Base-by-base conservation (phyloP, 2,329 filamentous ascomycete genomes). In the Penicillium sp. region DNA sequence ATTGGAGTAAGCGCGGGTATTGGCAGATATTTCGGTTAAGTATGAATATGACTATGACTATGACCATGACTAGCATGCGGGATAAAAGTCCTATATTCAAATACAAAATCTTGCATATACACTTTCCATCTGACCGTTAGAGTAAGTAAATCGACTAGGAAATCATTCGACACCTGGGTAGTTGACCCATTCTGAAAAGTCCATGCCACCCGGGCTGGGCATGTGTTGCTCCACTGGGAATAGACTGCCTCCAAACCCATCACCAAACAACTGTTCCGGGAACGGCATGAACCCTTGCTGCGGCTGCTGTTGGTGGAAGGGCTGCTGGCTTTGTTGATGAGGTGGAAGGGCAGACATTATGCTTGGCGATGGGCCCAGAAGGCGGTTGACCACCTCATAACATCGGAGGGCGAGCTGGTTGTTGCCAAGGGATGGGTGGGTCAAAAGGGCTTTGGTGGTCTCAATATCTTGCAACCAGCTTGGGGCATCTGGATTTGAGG, bases 151-250 rank as follows among this genome's bases (percentile, higher is more conserved):
- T 8, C 40, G 4, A 22, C 15, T 30, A 10, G 24, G 30, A 64
- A 61, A 55, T 70, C 66, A 55, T 61, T 69, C 63, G 59, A 65
- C 51, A n/a, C 68, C 61, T 3, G 75, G 66, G 53, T 76, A 79
- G 59, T 77, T 77, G 38, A 78, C 73, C 76, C 76, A 79, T 59
- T 79, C 76, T 1, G 76, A 75, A 45, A 79, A 78, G 59, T 79
- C 76, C 72, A 78, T 75, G 1, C 72, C 74, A 13, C 61, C 67
- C 10, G 72, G 42, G 50, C 70, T 74, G 9, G 65, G 63, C 60
- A 69, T 60, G 45, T 73, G 70, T 59, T 75, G 75, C 44, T 73
- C 74, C 8, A 72, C 72, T 42, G 73, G 73, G 56, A 79, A 79
- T 53, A 78, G 53, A 44, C 61, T 73, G 30, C 68, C 70, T 5